Evolutionary conservation across 2,329 filamentous ascomycete species (phyloP).

Genomic region (Arthrocladium fulminans): DNA sequence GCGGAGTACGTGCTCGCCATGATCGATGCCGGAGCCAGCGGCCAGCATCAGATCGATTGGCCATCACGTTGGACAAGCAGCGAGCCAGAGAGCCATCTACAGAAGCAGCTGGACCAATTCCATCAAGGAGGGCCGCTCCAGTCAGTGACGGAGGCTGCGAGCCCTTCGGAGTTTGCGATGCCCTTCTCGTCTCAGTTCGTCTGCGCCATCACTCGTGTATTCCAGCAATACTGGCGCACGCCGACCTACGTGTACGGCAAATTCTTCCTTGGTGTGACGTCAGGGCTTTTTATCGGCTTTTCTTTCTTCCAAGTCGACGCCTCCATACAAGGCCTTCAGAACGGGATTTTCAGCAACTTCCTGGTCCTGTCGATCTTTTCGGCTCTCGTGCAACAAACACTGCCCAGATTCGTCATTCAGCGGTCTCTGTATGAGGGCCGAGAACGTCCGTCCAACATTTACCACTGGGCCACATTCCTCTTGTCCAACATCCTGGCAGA

Average conservation of each 20-base stretch:
- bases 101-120: constrained; percentile 32
- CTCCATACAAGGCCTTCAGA: constrained; percentile 56
- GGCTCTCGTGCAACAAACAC: constrained; percentile 66
- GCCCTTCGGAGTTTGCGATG: constrained; percentile 61
- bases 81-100: constrained; percentile 41
- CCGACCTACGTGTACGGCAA: constrained; percentile 55
- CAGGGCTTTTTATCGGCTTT: constrained; percentile 60
- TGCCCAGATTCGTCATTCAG: constrained; percentile 60
- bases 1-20: constrained; percentile 42
- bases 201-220: constrained; percentile 49
- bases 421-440: constrained; percentile 61
- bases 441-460: constrained; percentile 70
- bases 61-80: no score
- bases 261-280: constrained; percentile 53
- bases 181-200: constrained; percentile 46
- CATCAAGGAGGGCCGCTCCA: constrained; percentile 44
- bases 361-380: constrained; percentile 67
- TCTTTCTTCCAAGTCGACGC: constrained; percentile 58
- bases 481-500: constrained; percentile 59
- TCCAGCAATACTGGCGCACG: constrained; percentile 56
- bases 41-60: constrained; percentile 46
- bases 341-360: constrained; percentile 65
- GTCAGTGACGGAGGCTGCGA: no score
- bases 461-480: constrained; percentile 64
- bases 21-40: constrained; percentile 31